Percentiles rank a stretch among this genome's conserved stretches.
These are phyloP conservation scores for Ilex paraguariensis DNA, from an alignment of 305 asterid species.

Conservation along the genomic window DNA sequence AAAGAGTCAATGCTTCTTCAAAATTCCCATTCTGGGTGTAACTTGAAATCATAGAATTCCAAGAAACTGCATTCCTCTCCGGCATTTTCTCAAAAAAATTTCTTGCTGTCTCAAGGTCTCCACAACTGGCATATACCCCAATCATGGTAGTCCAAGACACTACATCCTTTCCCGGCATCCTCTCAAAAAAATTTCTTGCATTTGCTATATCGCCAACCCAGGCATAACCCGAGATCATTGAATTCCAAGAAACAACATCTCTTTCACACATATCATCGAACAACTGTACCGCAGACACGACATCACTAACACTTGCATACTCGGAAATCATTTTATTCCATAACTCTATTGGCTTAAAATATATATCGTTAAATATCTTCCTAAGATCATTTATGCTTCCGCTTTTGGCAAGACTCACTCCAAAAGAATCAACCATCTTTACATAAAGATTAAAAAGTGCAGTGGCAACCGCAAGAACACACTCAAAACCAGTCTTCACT, in stretches of 20 bases:
- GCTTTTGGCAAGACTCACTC: constrained; percentile 2
- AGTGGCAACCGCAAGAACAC: constrained; percentile 17
- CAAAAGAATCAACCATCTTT: constrained; percentile 16
- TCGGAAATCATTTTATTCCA: constrained; percentile 34
- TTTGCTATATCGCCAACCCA: constrained; percentile 21
- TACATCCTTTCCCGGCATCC: constrained; percentile 32
- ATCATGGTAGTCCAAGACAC: constrained; percentile 42
- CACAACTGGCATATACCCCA: constrained; percentile 28
- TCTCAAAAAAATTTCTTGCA: constrained; percentile 28
- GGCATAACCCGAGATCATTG: constrained; percentile 32
- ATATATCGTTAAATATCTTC: constrained; percentile 24
- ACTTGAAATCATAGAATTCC: constrained; percentile 45
- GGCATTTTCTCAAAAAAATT: constrained; percentile 32
- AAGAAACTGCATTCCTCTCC: constrained; percentile 33
- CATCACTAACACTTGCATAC: constrained; percentile 25
- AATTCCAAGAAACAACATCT: constrained; percentile 43
- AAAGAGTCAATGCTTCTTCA: constrained; percentile 31
- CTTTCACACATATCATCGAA: constrained; percentile 33
- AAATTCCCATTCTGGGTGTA: constrained; percentile 25
- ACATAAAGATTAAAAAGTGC: constrained; percentile 33
- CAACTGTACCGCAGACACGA: constrained; percentile 19
- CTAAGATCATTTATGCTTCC: constrained; percentile 21
- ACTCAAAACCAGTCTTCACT: constrained; percentile 35
- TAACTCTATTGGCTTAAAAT: constrained; percentile 19
- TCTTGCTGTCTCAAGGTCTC: constrained; percentile 26